Conservation (phyloP, 2,329 filamentous ascomycete species). For the Ceratocystiopsis sp. region DNA sequence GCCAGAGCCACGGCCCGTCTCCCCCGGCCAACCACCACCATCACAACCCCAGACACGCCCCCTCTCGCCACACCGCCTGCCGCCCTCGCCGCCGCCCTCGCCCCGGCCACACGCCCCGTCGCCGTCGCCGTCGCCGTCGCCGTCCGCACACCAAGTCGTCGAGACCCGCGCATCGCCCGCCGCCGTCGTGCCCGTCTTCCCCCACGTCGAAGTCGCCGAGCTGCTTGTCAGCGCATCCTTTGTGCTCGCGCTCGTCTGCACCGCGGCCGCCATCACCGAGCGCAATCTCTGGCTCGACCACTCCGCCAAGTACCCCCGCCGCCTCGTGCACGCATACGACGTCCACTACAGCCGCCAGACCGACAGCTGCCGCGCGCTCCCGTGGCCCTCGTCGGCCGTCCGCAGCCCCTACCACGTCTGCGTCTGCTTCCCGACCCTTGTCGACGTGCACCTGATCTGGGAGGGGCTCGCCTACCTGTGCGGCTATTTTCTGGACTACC, state of each 20-base stretch:
- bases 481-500: background rate
- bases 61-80: too few species aligned
- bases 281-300: constrained; percentile 7
- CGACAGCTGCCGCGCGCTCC: background rate
- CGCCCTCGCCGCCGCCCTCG: too few species aligned
- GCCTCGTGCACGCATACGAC: constrained; percentile 4
- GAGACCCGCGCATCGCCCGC: too few species aligned
- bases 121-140: too few species aligned
- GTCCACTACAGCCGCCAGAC: constrained; percentile 1
- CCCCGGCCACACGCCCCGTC: too few species aligned
- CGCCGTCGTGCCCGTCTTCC: constrained; percentile 1
- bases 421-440: constrained; percentile 2
- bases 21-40: too few species aligned
- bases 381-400: background rate
- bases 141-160: too few species aligned
- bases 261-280: constrained; percentile 1
- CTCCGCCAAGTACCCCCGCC: constrained; percentile 3
- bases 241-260: too few species aligned
- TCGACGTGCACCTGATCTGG: constrained; percentile 4
- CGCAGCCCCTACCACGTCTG: constrained; percentile 4
- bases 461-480: background rate
- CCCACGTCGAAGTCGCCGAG: constrained; percentile 3
- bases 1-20: too few species aligned
- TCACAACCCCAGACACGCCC: too few species aligned
- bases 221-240: background rate